Conservation (phyloP, 2,329 filamentous ascomycete genomes). For the Phialocephala sp. region DNA sequence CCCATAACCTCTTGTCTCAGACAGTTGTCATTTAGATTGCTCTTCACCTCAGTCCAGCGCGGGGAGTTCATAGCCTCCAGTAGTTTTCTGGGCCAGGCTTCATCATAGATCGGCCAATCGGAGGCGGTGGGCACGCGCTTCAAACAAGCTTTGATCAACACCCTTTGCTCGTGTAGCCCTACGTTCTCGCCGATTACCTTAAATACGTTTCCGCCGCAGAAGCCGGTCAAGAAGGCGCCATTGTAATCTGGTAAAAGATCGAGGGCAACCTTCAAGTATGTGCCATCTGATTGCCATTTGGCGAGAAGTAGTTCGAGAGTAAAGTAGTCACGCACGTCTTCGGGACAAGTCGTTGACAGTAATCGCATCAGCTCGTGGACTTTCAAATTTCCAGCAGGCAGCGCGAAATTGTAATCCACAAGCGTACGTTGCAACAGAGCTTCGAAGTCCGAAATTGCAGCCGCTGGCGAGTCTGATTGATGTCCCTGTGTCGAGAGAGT, state of each 20-base stretch:
- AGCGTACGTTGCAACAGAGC: not conserved
- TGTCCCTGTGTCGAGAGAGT: not conserved
- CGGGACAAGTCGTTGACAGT: not conserved
- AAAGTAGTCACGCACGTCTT: not conserved
- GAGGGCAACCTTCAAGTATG: not conserved
- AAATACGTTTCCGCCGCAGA: not conserved
- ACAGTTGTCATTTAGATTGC: not conserved
- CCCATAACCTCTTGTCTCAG: not conserved
- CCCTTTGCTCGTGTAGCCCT: not conserved
- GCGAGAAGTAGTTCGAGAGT: not conserved
- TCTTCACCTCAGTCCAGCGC: not conserved
- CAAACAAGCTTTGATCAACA: not conserved
- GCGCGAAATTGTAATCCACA: not conserved
- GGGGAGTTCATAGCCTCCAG: not conserved
- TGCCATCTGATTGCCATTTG: constrained; percentile 1
- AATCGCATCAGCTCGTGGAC: not conserved
- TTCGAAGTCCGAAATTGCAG: not conserved
- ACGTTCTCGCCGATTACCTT: not conserved
- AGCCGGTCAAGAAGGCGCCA: not conserved
- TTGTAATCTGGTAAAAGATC: not conserved
- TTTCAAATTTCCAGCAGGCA: not conserved
- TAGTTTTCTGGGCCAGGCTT: not conserved
- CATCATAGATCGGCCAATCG: too few relatives aligned
- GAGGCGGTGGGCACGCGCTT: not conserved
- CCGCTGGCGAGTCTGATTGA: not conserved